Percentiles rank a stretch among this genome's conserved stretches.
Evolutionary conservation across 768 basidiomycete genomes (phyloP).

Genomic region (Neoboletus magnificus): DNA sequence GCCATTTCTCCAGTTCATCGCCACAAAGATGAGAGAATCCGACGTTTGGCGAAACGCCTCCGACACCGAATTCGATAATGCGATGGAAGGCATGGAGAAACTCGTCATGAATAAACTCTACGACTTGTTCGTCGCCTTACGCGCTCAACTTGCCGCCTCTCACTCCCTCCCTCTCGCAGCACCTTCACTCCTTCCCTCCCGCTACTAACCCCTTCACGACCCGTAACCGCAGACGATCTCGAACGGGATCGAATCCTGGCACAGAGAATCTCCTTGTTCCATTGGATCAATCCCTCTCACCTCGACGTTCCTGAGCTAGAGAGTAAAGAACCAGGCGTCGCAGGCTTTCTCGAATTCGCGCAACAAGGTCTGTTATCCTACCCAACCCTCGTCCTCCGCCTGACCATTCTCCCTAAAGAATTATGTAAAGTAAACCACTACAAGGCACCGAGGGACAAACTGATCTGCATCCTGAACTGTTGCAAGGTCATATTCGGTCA

Average conservation of each 20-base stretch:
- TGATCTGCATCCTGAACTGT: constrained; percentile 95
- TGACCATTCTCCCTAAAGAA: constrained; percentile 46
- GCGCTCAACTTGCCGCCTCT: neutral
- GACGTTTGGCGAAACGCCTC: constrained; percentile 80
- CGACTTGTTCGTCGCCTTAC: constrained; percentile 69
- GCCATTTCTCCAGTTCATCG: constrained; percentile 68
- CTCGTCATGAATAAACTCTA: constrained; percentile 98
- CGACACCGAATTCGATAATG: constrained; percentile 90
- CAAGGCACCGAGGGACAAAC: constrained; percentile 96
- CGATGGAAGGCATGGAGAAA: constrained; percentile 99
- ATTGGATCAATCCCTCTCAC: constrained; percentile 86
- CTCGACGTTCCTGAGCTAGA: constrained; percentile 84
- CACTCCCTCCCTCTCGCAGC: constrained; percentile 39
- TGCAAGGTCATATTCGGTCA: constrained; percentile 99
- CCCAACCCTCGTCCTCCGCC: neutral
- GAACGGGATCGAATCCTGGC: constrained; percentile 89
- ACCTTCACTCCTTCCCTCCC: constrained; percentile 89
- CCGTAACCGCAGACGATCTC: constrained; percentile 91
- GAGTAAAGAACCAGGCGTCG: constrained; percentile 41
- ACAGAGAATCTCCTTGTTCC: constrained; percentile 87
- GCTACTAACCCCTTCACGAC: constrained; percentile 61
- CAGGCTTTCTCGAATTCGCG: constrained; percentile 86
- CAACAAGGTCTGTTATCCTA: constrained; percentile 63
- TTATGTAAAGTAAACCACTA: constrained; percentile 97
- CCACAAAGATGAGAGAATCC: constrained; percentile 77